phyloP scores from a whole-genome alignment of 2,329 filamentous ascomycete species.

The Monosporascus sp. region DNA sequence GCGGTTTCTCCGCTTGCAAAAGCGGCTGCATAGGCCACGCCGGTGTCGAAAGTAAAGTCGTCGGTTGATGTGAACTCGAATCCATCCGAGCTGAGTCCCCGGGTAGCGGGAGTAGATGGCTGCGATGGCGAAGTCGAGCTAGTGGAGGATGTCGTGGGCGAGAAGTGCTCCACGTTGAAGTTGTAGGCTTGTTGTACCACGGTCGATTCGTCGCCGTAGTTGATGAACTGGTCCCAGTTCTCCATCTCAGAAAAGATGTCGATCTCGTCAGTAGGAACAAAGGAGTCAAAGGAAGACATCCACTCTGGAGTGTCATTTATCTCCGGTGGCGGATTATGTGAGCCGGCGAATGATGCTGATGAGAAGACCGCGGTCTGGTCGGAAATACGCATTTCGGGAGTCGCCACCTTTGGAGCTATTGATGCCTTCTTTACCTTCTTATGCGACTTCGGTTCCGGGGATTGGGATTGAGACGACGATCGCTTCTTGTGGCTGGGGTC shows the following conservation, averaged over 20 bases:
- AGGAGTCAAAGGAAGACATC: slow-evolving; percentile 15
- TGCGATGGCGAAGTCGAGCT: slow-evolving; percentile 31
- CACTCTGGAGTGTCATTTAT: slow-evolving; percentile 7
- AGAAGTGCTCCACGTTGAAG: slow-evolving; percentile 42
- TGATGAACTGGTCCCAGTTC: slow-evolving; percentile 42
- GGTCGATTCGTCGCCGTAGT: slow-evolving; percentile 35
- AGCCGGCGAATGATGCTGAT: not conserved
- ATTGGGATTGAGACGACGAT: slow-evolving; percentile 28
- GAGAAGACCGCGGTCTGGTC: not conserved
- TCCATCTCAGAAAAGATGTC: slow-evolving; percentile 22
- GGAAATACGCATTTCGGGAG: not conserved
- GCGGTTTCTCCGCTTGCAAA: not conserved
- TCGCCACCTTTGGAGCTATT: not conserved
- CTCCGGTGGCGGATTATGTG: not conserved
- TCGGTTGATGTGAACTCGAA: slow-evolving; percentile 4
- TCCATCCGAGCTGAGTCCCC: not conserved
- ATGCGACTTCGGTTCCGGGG: slow-evolving; percentile 26
- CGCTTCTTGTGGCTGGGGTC: slow-evolving; percentile 55
- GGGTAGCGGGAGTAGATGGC: slow-evolving; percentile 19
- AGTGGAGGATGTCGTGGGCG: slow-evolving; percentile 28
- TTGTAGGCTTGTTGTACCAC: slow-evolving; percentile 36
- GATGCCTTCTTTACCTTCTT: slow-evolving; percentile 38
- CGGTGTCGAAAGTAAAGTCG: slow-evolving; percentile 1
- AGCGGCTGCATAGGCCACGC: not conserved
- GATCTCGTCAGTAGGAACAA: slow-evolving; percentile 13